A percentile compares a stretch with the other conserved stretches of the same genome.
Conservation (phyloP, 2,329 filamentous ascomycete species). For the Colletotrichum shisoi region DNA sequence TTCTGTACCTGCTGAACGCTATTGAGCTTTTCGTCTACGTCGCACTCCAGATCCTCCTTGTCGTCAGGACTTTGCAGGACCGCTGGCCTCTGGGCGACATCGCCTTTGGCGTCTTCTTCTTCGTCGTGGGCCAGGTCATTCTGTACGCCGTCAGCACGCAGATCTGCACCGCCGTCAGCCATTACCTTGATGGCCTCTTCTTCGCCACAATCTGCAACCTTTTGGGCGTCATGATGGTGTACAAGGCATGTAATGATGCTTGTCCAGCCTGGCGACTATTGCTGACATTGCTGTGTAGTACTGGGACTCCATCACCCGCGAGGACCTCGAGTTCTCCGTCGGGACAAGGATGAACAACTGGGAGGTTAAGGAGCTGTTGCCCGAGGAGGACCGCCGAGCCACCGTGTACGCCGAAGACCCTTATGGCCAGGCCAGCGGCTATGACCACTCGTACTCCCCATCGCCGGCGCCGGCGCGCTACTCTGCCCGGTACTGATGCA, state of each 20-base stretch:
- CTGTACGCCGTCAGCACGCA: conserved; percentile 87
- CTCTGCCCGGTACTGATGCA: conserved; percentile 55
- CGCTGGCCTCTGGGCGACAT: conserved; percentile 96
- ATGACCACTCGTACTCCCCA: conserved; percentile 62
- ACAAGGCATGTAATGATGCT: conserved; percentile 72
- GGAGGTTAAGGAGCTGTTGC: conserved; percentile 92
- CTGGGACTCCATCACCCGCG: conserved; percentile 98
- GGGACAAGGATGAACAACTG: conserved; percentile 95
- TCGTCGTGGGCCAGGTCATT: conserved; percentile 89
- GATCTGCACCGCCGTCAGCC: conserved; percentile 84
- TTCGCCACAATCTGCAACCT: conserved; percentile 94
- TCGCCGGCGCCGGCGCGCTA: conserved; percentile 50
- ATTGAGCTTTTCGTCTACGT: conserved; percentile 87
- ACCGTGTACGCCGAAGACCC: conserved; percentile 77
- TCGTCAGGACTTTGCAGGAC: conserved; percentile 88
- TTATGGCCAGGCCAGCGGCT: conserved; percentile 64
- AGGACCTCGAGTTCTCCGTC: conserved; percentile 98
- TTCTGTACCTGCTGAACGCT: conserved; percentile 90
- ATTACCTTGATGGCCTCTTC: conserved; percentile 94
- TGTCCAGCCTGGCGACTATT: conserved; percentile 12
- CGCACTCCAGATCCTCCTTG: conserved; percentile 85
- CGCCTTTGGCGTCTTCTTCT: conserved; percentile 87
- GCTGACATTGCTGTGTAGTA: conserved; percentile 65
- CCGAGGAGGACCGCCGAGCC: conserved; percentile 78
- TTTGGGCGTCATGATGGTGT: conserved; percentile 98